Evolutionary conservation across 2,329 filamentous ascomycete genomes (phyloP).

Genomic region (Chrysosphaeria jannelii): DNA sequence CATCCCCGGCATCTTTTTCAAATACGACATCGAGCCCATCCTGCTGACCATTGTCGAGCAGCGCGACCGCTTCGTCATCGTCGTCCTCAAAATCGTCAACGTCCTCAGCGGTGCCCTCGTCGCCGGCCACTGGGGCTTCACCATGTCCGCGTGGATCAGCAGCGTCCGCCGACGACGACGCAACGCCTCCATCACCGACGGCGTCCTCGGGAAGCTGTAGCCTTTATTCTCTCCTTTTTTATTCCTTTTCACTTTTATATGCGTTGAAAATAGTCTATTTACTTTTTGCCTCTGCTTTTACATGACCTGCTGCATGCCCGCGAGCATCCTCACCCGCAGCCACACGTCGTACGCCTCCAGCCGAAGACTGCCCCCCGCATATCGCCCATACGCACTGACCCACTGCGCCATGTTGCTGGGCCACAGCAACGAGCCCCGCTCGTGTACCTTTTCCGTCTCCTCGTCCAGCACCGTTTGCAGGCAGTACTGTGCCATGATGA

Average conservation of each 20-base stretch:
- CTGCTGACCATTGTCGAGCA: constrained; percentile 61
- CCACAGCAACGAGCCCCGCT: constrained; percentile 23
- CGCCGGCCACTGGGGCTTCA: constrained; percentile 78
- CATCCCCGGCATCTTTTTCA: constrained; percentile 85
- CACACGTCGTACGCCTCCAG: constrained; percentile 32
- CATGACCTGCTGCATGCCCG: constrained; percentile 7
- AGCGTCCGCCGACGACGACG: constrained; percentile 18
- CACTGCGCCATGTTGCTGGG: constrained; percentile 23
- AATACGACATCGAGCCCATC: constrained; percentile 96
- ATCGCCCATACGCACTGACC: constrained; percentile 24
- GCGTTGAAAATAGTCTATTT: not conserved
- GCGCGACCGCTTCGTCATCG: constrained; percentile 39
- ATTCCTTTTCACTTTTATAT: not conserved
- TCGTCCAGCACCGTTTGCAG: constrained; percentile 34
- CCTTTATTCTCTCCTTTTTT: not conserved
- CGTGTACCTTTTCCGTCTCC: constrained; percentile 24
- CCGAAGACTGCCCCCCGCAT: constrained; percentile 28
- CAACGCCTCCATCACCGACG: too few relatives aligned
- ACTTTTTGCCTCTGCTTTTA: constrained; percentile 1
- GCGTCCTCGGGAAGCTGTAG: too few relatives aligned
- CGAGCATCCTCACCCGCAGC: constrained; percentile 20
- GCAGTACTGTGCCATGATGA: constrained; percentile 40
- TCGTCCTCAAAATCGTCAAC: constrained; percentile 66
- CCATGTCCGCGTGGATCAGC: constrained; percentile 45
- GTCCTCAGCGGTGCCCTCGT: constrained; percentile 75